These are phyloP conservation scores for Acer campestre DNA, from an alignment of 345 rosid species.

Conservation along the genomic window DNA sequence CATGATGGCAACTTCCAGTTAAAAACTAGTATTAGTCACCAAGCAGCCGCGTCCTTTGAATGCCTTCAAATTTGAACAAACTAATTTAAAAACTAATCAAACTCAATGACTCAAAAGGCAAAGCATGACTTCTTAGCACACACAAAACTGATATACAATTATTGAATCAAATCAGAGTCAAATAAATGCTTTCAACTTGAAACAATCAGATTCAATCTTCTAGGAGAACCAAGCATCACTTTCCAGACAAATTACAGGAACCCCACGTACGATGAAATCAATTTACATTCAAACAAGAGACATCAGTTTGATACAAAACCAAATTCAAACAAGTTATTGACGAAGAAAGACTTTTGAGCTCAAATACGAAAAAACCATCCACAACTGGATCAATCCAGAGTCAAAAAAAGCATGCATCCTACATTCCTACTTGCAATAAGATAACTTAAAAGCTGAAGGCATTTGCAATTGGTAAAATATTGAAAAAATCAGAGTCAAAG, in stretches of 20 bases:
- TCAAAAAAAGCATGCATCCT: background rate
- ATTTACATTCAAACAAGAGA: no score
- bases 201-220: background rate
- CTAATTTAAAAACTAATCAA: slow-evolving; percentile 11
- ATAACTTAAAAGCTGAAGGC: background rate
- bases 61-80: slow-evolving; percentile 33
- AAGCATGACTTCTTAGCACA: slow-evolving; percentile 4
- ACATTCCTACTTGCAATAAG: background rate
- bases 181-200: slow-evolving; percentile 11
- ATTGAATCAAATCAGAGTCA: slow-evolving; percentile 9
- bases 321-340: slow-evolving; percentile 9
- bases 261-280: background rate
- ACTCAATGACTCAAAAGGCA: slow-evolving; percentile 13
- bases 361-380: background rate
- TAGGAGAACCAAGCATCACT: slow-evolving; percentile 2
- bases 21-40: slow-evolving; percentile 21
- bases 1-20: slow-evolving; percentile 11
- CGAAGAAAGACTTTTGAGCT: slow-evolving; percentile 24
- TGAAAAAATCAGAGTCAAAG: slow-evolving; percentile 26
- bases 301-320: slow-evolving; percentile 11
- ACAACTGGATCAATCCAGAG: background rate
- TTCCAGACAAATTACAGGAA: background rate
- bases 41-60: slow-evolving; percentile 30
- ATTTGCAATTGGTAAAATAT: background rate
- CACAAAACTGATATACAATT: background rate